These are phyloP conservation scores for Carex myosuroides DNA, from an alignment of 176 grass and related monocot species.

Conservation along the genomic window DNA sequence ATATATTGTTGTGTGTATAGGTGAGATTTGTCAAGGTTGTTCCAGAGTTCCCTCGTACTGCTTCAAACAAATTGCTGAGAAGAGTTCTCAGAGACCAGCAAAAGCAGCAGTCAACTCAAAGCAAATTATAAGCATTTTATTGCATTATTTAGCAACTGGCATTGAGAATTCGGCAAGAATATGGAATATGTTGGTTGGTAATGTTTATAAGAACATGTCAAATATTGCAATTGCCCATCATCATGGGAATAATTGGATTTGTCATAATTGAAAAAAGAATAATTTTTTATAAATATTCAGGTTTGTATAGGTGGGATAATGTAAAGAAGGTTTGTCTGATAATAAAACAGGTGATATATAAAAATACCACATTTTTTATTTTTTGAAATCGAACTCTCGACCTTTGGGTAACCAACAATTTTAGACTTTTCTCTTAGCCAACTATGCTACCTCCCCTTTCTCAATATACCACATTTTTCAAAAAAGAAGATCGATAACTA, in stretches of 20 bases:
- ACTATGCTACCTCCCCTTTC: too few species aligned
- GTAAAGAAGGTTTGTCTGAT: not conserved
- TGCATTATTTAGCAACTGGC: not conserved
- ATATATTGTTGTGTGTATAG: constrained; percentile 22
- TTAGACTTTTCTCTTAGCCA: too few species aligned
- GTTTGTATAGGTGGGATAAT: not conserved
- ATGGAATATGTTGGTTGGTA: constrained; percentile 4
- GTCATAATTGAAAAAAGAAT: not conserved
- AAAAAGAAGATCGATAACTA: too few species aligned
- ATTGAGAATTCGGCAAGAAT: not conserved
- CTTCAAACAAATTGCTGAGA: constrained; percentile 87
- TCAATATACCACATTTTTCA: not conserved
- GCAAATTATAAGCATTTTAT: constrained; percentile 48
- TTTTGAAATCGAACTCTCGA: too few species aligned
- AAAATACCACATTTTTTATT: not conserved
- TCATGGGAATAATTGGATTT: not conserved
- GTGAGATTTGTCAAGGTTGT: constrained; percentile 86
- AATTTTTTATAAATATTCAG: not conserved
- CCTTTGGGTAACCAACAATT: too few species aligned
- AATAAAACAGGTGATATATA: not conserved
- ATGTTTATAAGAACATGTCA: not conserved
- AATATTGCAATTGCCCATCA: not conserved
- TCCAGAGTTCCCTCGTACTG: constrained; percentile 74
- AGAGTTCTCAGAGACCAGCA: constrained; percentile 77
- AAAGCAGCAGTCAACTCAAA: constrained; percentile 29